Evolutionary conservation across 805 yeast genomes (phyloP), one percentile per base, ranked within the genome.

Genomic region (Kockiozyma suomiensis): DNA sequence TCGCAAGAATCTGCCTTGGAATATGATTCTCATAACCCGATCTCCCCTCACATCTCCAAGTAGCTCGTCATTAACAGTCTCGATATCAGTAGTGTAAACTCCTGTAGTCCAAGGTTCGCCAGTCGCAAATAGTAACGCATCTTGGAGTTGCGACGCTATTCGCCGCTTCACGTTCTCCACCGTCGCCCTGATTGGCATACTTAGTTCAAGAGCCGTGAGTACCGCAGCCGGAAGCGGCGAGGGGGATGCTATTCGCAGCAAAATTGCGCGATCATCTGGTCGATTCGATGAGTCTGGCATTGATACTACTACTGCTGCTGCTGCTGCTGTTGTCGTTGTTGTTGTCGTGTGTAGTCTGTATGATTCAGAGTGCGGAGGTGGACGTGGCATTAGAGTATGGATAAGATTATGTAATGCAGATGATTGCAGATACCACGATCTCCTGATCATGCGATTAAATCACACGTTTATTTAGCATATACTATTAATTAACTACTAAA

Each of bases 71-170:
- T 45, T 54, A 15, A 43, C 56, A 19, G 46, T 33, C 45, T 59
- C 56, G 25, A 55, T 59, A 2, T 46, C 62, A 21, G 62, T 26
- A 5, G 54, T 58, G 30, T 58, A 58, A 37, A 58, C 62, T 13
- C 58, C 50, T n/a, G 47, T 23, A 15, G 62, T 58, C 62, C 62
- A 58, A 23, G 62, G 62, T 28, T 58, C 54, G n/a, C 62, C 62
- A 15, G 58, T 54, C 15, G 58, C 62, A 21, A 58, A 58, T 23
- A 58, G 23, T n/a, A 58, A 33, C 47, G 55, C 51, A 25, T 58
- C 64, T 28, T 53, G 58, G 33, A 61, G n/a, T 12, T 47, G 45
- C 40, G 43, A 40, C 13, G 61, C 61, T 21, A 61, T 54, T 21
- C 32, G 41, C 25, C 54, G 51, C 51, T 61, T 61, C 25, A 61